Base-by-base conservation (phyloP, 2,329 filamentous ascomycete species). In the Fusarium nodosum region DNA sequence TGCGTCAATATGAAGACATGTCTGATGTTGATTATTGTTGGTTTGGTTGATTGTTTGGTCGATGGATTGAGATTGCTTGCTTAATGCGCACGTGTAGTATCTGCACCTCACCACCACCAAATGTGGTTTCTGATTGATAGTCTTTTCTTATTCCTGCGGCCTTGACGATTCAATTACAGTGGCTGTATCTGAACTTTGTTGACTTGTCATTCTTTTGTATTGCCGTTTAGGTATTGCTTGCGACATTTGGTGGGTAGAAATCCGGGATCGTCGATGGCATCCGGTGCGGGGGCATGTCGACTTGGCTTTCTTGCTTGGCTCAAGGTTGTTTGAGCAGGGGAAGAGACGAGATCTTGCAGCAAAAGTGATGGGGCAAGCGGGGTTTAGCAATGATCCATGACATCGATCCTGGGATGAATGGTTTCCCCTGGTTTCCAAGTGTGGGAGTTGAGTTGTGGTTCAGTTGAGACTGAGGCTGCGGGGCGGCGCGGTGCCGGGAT, bases 321-420 rank as follows among this genome's bases (percentile, higher is more conserved):
- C 44, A 28, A 31, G 44, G 28, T n/a, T 8, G n/a, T 46, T 46
- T 54, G 44, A 41, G 45, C 62, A 68, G 56, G 66, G 64, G 50
- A 68, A 68, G 52, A 56, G 42, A 54, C 20, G 66, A 69, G 67
- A 70, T 68, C 63, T 70, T 38, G 66, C 66, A 68, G 60, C 26
- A 42, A 50, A 36, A 48, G 13, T 38, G 47, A 61, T 28, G 46
- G 24, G 24, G 24, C 24, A 24, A 24, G 24, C 24, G 24, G 55
- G 45, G 56, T 50, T 20, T 16, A 63, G 42, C 15, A 41, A 34
- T 56, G 58, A 68, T 53, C 58, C 66, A 67, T 67, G 62, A 20
- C 48, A 56, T 51, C 45, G 56, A 67, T 56, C 53, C 59, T 64
- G 47, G 61, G 38, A 50, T 60, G 61, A 38, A 39, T 58, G 38